Conservation (phyloP, 495 filamentous ascomycete genomes). For the Penicillium parvum region DNA sequence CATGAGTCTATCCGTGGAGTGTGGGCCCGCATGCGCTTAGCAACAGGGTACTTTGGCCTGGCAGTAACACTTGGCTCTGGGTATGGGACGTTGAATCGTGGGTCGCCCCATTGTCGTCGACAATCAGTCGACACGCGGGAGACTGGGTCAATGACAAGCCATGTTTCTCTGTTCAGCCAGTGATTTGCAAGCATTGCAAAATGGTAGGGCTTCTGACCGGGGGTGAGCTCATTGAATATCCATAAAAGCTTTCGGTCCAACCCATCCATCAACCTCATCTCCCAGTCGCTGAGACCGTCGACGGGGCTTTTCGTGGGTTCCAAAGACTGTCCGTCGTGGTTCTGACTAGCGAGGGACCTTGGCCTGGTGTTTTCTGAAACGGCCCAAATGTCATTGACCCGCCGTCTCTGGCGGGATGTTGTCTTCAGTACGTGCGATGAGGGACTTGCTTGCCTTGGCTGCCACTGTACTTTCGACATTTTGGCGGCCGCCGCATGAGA, state of each 20-base stretch:
- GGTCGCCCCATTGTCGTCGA: conserved; percentile 34
- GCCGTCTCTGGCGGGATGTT: neutral
- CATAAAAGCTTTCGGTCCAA: conserved; percentile 38
- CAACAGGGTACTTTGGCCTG: conserved; percentile 27
- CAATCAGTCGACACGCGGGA: conserved; percentile 33
- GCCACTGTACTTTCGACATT: neutral
- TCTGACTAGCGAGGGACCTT: neutral
- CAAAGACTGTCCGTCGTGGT: neutral
- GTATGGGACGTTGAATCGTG: conserved; percentile 34
- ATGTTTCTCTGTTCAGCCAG: conserved; percentile 40
- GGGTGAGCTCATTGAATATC: conserved; percentile 35
- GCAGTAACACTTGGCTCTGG: conserved; percentile 13
- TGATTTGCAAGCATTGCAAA: conserved; percentile 42
- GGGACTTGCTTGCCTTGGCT: neutral
- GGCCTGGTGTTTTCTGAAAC: neutral
- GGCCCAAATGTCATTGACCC: neutral
- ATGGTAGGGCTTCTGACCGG: conserved; percentile 40
- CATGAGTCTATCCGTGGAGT: conserved; percentile 37
- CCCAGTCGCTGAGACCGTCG: conserved; percentile 30
- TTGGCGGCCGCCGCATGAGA: neutral
- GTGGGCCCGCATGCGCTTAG: conserved; percentile 15
- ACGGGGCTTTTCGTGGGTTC: neutral
- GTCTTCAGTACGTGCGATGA: neutral
- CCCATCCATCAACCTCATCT: conserved; percentile 31
- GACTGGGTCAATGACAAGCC: conserved; percentile 38